These are phyloP conservation scores for Bimuria novae-zelandiae DNA, from an alignment of 2,329 filamentous ascomycete species.

Conservation along the genomic window DNA sequence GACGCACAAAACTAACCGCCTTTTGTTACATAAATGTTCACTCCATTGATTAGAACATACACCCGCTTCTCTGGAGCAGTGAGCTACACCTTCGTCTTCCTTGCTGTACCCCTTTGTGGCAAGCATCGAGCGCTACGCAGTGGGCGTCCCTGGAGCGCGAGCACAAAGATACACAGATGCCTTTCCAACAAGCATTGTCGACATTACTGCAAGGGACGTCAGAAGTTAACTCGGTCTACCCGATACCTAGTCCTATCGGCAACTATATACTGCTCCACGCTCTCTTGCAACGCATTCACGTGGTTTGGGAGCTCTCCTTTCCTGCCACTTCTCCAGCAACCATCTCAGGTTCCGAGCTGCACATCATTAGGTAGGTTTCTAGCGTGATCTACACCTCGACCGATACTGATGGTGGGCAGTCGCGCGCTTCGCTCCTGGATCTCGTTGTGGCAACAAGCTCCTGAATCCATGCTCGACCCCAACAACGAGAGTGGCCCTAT, in stretches of 20 bases:
- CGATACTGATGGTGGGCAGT: conserved; percentile 5
- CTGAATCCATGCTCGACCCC: conserved; percentile 43
- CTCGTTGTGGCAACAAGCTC: conserved; percentile 40
- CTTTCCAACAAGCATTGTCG: conserved; percentile 33
- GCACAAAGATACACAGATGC: conserved; percentile 30
- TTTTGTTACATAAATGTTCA: conserved; percentile 42
- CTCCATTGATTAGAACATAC: conserved; percentile 37
- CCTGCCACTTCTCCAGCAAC: conserved; percentile 23
- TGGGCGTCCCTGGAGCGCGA: conserved; percentile 32
- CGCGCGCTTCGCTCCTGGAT: conserved; percentile 42
- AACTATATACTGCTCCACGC: conserved; percentile 40
- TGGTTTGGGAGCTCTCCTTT: conserved; percentile 33
- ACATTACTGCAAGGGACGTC: conserved; percentile 27
- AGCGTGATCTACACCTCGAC: background rate
- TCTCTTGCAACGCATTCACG: conserved; percentile 34
- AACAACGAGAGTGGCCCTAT: conserved; percentile 44
- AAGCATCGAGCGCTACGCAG: conserved; percentile 31
- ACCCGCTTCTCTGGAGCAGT: conserved; percentile 36
- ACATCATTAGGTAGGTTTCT: conserved; percentile 22
- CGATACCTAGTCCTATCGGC: conserved; percentile 37
- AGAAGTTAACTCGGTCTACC: conserved; percentile 24
- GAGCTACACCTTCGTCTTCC: conserved; percentile 34
- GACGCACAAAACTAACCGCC: conserved; percentile 38
- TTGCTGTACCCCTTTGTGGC: conserved; percentile 33
- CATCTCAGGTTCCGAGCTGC: conserved; percentile 26